phyloP scores from a whole-genome alignment of 2,329 filamentous ascomycete genomes.

The Pezicula radicicola region DNA sequence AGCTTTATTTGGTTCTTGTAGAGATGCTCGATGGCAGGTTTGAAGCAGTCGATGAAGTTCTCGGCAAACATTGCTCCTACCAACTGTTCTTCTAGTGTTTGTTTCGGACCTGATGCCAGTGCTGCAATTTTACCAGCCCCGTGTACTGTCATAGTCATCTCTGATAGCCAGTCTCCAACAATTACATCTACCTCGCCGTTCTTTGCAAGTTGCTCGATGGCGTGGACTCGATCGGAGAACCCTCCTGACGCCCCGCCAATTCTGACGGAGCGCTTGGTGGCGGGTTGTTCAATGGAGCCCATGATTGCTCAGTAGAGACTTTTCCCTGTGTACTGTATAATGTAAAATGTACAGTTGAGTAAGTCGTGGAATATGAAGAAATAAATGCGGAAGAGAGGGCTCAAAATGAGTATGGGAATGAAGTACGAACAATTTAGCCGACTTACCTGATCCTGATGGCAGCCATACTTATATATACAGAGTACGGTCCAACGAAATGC shows the following conservation, averaged over 20 bases:
- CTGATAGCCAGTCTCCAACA: slow-evolving; percentile 45
- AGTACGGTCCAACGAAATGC: too few species aligned
- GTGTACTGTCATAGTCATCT: slow-evolving; percentile 22
- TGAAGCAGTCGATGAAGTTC: slow-evolving; percentile 11
- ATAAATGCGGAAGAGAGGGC: too few species aligned
- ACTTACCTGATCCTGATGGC: too few species aligned
- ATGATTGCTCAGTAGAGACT: too few species aligned
- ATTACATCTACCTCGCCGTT: slow-evolving; percentile 38
- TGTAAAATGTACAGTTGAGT: too few species aligned
- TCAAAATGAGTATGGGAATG: too few species aligned
- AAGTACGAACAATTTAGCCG: too few species aligned
- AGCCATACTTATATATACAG: too few species aligned
- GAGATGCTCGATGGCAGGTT: slow-evolving; percentile 35
- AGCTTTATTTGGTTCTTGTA: slow-evolving; percentile 44
- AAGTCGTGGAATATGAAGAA: too few species aligned
- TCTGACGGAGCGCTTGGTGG: background rate
- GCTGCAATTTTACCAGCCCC: slow-evolving; percentile 3
- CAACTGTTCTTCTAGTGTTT: background rate
- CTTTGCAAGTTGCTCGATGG: background rate
- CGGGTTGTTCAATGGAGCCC: background rate
- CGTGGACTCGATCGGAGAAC: slow-evolving; percentile 3
- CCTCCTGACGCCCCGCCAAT: slow-evolving; percentile 3
- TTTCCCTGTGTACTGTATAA: too few species aligned
- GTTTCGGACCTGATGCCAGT: background rate
- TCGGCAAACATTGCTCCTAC: background rate